A percentile compares a stretch with the other conserved stretches of the same genome.
These are phyloP conservation scores for Suillus cothurnatus DNA, from an alignment of 768 basidiomycete species.

Conservation along the genomic window DNA sequence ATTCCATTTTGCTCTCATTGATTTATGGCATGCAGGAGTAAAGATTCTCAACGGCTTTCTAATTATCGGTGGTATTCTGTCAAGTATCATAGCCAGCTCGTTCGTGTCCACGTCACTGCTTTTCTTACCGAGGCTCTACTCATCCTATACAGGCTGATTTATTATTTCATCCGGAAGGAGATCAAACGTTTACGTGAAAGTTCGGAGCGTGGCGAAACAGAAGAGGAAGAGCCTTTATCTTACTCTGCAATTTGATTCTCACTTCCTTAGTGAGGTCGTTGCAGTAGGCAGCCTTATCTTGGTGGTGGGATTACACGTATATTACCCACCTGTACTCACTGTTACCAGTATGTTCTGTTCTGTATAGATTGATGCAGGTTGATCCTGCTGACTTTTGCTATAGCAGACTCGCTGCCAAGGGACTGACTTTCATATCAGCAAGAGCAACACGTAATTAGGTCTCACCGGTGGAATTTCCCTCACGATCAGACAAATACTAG, in stretches of 20 bases:
- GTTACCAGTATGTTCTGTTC: neutral
- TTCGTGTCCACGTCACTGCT: slow-evolving; percentile 37
- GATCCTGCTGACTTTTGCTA: neutral
- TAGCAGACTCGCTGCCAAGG: neutral
- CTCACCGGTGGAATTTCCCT: neutral
- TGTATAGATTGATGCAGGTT: neutral
- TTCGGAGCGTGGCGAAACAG: slow-evolving; percentile 52
- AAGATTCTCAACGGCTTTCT: slow-evolving; percentile 65
- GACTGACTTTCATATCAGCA: neutral
- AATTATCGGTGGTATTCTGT: slow-evolving; percentile 55
- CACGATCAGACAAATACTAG: neutral
- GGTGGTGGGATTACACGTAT: neutral
- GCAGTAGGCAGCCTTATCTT: neutral
- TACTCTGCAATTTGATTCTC: neutral
- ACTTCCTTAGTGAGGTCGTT: neutral
- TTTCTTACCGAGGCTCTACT: slow-evolving; percentile 12
- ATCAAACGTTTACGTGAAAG: slow-evolving; percentile 52
- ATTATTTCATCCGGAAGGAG: slow-evolving; percentile 61
- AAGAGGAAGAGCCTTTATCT: slow-evolving; percentile 59
- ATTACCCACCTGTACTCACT: neutral
- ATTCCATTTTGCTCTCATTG: slow-evolving; percentile 7
- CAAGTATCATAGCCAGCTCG: slow-evolving; percentile 67
- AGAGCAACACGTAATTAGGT: neutral
- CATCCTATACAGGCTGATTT: slow-evolving; percentile 55
- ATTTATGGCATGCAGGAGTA: slow-evolving; percentile 43